Percentiles rank a stretch among this genome's conserved stretches.
Conservation (phyloP, 805 yeast genomes). For the Kuraishia borneana region DNA sequence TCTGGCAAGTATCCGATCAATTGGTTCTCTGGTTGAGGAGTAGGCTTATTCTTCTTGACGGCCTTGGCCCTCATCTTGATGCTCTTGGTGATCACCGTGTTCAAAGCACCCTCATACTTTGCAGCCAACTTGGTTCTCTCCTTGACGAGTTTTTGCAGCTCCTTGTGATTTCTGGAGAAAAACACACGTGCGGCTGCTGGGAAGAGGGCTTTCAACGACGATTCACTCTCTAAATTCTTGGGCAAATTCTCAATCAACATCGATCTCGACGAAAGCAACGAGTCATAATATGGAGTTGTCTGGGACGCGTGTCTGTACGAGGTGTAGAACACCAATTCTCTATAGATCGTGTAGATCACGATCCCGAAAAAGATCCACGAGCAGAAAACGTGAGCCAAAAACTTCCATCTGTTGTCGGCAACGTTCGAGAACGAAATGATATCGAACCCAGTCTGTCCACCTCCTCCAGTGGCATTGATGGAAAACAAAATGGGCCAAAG, state of each 20-base stretch:
- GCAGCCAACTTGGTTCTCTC: constrained; percentile 51
- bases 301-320: constrained; percentile 66
- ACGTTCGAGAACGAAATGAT: constrained; percentile 55
- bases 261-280: constrained; percentile 59
- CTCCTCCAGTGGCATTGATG: constrained; percentile 63
- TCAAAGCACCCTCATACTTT: constrained; percentile 58
- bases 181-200: constrained; percentile 49
- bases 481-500: constrained; percentile 65
- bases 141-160: constrained; percentile 42
- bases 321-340: constrained; percentile 62
- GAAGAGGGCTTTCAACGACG: constrained; percentile 44
- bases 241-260: constrained; percentile 63
- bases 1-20: constrained; percentile 49
- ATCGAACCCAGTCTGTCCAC: constrained; percentile 45
- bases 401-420: constrained; percentile 42
- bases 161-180: constrained; percentile 53
- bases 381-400: constrained; percentile 63
- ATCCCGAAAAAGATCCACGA: constrained; percentile 67
- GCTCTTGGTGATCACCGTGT: constrained; percentile 47
- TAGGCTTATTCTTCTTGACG: constrained; percentile 42
- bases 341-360: constrained; percentile 56
- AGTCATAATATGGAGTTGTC: constrained; percentile 63
- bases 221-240: constrained; percentile 30
- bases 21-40: constrained; percentile 47
- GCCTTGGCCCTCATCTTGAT: constrained; percentile 44